Base-by-base conservation (phyloP, 202 grass and related monocot species). In the Schoenoplectus tabernaemontani region DNA sequence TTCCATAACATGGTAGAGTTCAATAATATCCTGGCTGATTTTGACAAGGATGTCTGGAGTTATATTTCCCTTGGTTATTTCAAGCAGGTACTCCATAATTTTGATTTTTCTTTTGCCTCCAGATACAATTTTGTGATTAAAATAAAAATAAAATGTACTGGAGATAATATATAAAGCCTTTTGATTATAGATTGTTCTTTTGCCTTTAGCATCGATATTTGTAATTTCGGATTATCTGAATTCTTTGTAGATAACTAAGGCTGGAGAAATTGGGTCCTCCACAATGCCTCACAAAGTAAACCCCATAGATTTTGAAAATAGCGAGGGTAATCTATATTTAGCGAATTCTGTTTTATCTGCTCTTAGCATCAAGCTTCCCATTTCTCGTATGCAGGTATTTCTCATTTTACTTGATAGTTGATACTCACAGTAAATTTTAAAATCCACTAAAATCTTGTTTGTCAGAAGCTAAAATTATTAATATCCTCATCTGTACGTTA, bases 221-320 rank as follows among this genome's bases (percentile, higher is more conserved):
- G 74, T 78, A 73, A 81, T 72, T 81, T 58, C 28, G 11, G 19
- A 48, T 5, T 78, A 36, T 69, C 22, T 5, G 28, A 53, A 32
- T 30, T 76, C 83, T 70, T 64, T 86, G 38, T 85, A 98, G 95
- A 85, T 92, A 84, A 79, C 88, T 41, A 98, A 95, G 83, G 86
- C 85, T 57, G 95, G 89, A 72, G 91, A 98, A 85, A 85, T 98
- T 69, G 95, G 95, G 87, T 94, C 89, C 24, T 98, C 89, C 57
- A 98, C 89, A n/a, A 98, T 95, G 95, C 95, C 88, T 80, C 94
- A 94, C 82, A 97, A 97, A 90, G 87, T 98, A 64, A 97, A 97
- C 80, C 89, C 94, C 33, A 98, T 95, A 23, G 86, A 98, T 90
- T 98, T 98, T 86, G 95, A 98, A 89, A 98, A 98, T 64, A 98